Percentiles rank a stretch among this genome's conserved stretches.
These are phyloP conservation scores for Aphanoascus verrucosus DNA, from an alignment of 2,329 filamentous ascomycete genomes.

Conservation along the genomic window DNA sequence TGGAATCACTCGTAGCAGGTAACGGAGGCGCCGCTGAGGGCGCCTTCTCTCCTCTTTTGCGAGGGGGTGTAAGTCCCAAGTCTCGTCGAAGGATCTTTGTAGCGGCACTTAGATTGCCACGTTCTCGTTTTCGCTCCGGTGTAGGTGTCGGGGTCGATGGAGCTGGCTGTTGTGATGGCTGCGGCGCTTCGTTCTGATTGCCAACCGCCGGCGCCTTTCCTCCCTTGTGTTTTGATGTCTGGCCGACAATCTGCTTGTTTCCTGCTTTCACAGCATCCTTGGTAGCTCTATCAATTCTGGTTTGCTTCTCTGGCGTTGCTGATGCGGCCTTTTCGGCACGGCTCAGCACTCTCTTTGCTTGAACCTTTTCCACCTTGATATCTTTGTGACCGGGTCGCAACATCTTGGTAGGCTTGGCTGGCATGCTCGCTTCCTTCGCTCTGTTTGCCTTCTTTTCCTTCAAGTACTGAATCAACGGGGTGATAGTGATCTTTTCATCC, in stretches of 20 bases:
- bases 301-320: constrained; percentile 24
- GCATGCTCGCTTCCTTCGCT: constrained; percentile 34
- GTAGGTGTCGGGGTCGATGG: constrained; percentile 24
- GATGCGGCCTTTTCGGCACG: constrained; percentile 27
- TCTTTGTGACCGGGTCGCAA: constrained; percentile 28
- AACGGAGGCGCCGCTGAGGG: constrained; percentile 4
- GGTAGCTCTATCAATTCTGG: constrained; percentile 44
- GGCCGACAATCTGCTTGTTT: constrained; percentile 30
- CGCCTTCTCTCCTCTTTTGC: constrained; percentile 30
- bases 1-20: constrained; percentile 20
- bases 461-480: constrained; percentile 79
- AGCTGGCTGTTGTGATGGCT: constrained; percentile 18
- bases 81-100: constrained; percentile 53
- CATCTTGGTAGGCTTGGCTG: constrained; percentile 37
- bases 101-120: constrained; percentile 43
- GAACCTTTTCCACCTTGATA: constrained; percentile 31
- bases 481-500: constrained; percentile 58
- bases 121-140: constrained; percentile 43
- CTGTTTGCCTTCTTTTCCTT: constrained; percentile 83
- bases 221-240: constrained; percentile 11
- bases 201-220: constrained; percentile 31
- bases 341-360: constrained; percentile 35
- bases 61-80: constrained; percentile 44
- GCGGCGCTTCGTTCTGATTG: constrained; percentile 19
- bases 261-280: constrained; percentile 53